Conservation (phyloP, 805 yeast species). For the Candida patagonica region DNA sequence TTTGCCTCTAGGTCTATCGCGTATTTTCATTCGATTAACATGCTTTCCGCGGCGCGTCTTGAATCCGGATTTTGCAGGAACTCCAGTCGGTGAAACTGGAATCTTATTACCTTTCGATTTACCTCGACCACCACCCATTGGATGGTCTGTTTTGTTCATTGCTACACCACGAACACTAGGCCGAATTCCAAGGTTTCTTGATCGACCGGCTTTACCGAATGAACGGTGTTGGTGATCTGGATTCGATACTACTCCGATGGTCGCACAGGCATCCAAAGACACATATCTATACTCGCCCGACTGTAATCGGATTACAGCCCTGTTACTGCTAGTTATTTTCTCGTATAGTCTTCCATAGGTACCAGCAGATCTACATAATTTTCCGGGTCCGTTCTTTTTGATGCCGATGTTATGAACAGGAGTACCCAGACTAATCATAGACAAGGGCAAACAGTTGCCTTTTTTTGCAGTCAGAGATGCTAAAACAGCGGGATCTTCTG, state of each 20-base stretch:
- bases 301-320: conserved; percentile 73
- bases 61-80: conserved; percentile 79
- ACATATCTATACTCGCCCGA: conserved; percentile 93
- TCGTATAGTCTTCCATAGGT: conserved; percentile 82
- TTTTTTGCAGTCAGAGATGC: conserved; percentile 79
- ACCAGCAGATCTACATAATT: conserved; percentile 90
- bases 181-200: conserved; percentile 84
- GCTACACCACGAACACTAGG: conserved; percentile 98
- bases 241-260: conserved; percentile 87
- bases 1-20: conserved; percentile 84
- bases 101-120: conserved; percentile 92
- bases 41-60: conserved; percentile 90
- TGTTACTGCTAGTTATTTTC: conserved; percentile 58
- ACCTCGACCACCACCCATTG: conserved; percentile 99
- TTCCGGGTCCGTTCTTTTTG: conserved; percentile 66
- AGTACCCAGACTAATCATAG: conserved; percentile 92
- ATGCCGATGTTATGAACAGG: conserved; percentile 82
- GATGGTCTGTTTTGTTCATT: conserved; percentile 95
- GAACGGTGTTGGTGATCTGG: conserved; percentile 82
- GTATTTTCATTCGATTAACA: conserved; percentile 72
- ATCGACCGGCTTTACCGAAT: conserved; percentile 95
- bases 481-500: conserved; percentile 82
- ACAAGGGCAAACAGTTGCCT: conserved; percentile 90
- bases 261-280: conserved; percentile 79
- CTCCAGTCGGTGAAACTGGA: conserved; percentile 96